Evolutionary conservation across 208 protist genomes (phyloP).

Genomic region (Leishmania braziliensis): DNA sequence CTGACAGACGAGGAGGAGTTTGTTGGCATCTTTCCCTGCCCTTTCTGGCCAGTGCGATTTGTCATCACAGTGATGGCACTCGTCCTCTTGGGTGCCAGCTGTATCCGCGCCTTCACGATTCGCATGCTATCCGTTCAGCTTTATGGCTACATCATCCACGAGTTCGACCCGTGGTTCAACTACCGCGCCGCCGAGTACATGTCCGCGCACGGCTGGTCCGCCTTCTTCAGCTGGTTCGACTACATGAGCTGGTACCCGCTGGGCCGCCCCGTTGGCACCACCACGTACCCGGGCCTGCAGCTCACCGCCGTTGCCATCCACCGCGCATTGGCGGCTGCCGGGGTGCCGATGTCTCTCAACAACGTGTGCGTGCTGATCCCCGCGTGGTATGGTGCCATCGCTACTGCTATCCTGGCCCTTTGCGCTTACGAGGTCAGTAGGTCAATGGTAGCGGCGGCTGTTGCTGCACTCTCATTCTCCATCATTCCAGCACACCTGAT

Average conservation of each 20-base stretch:
- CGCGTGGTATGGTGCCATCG: constrained; percentile 93
- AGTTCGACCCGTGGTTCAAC: constrained; percentile 96
- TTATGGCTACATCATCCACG: constrained; percentile 94
- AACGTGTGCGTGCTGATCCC: constrained; percentile 97
- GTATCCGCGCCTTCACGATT: constrained; percentile 47
- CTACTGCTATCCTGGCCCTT: constrained; percentile 86
- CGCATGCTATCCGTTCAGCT: constrained; percentile 65
- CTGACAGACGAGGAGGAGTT: neutral
- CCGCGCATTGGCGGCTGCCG: constrained; percentile 79
- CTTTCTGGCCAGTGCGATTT: neutral
- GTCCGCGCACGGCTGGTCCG: constrained; percentile 89
- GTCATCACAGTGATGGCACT: neutral
- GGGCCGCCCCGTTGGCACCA: too few relatives aligned
- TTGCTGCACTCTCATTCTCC: too few relatives aligned
- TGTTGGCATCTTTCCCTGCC: constrained; percentile 1
- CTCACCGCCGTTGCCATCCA: too few relatives aligned
- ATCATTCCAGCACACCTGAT: too few relatives aligned
- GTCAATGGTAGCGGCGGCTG: too few relatives aligned
- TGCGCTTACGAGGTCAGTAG: too few relatives aligned
- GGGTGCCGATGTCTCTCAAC: constrained; percentile 88
- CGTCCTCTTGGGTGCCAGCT: neutral
- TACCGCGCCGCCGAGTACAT: constrained; percentile 93
- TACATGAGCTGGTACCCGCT: too few relatives aligned
- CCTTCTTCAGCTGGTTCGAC: too few relatives aligned
- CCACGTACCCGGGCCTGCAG: too few relatives aligned